Conservation (phyloP, 441 rosid genomes). For the Francoa sonchifolia region DNA sequence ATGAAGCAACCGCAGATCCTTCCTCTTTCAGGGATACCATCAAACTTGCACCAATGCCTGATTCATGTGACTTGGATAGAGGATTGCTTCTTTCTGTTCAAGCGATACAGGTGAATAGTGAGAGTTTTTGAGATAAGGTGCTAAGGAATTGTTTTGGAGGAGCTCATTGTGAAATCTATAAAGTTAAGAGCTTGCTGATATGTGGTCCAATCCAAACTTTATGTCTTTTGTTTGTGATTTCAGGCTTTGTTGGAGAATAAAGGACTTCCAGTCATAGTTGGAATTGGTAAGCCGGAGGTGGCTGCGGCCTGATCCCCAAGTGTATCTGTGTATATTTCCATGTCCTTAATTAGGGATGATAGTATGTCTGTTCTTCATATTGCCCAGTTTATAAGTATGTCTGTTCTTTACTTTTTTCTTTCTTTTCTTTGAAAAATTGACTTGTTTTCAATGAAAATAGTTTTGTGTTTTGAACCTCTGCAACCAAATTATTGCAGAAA, state of each 20-base stretch:
- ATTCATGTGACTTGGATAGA: conserved; percentile 92
- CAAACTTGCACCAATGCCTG: conserved; percentile 92
- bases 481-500: too few relatives aligned
- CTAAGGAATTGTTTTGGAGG: conserved; percentile 7
- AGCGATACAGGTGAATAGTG: conserved; percentile 75
- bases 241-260: conserved; percentile 92
- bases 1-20: conserved; percentile 93
- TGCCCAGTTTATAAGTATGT: too few relatives aligned
- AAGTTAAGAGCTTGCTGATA: conserved; percentile 5
- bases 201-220: conserved; percentile 9
- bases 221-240: conserved; percentile 17
- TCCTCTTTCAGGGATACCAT: conserved; percentile 87
- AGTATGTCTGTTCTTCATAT: too few relatives aligned
- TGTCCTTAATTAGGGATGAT: too few relatives aligned
- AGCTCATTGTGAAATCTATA: conserved; percentile 5
- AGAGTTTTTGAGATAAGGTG: conserved; percentile 8
- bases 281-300: conserved; percentile 99
- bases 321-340: conserved; percentile 1
- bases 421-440: too few relatives aligned
- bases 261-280: conserved; percentile 80
- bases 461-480: too few relatives aligned
- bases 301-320: too few relatives aligned
- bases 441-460: too few relatives aligned
- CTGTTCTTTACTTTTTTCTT: too few relatives aligned
- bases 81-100: conserved; percentile 98